Evolutionary conservation across 2,329 filamentous ascomycete species (phyloP).

Genomic region (Fusarium hainanense): DNA sequence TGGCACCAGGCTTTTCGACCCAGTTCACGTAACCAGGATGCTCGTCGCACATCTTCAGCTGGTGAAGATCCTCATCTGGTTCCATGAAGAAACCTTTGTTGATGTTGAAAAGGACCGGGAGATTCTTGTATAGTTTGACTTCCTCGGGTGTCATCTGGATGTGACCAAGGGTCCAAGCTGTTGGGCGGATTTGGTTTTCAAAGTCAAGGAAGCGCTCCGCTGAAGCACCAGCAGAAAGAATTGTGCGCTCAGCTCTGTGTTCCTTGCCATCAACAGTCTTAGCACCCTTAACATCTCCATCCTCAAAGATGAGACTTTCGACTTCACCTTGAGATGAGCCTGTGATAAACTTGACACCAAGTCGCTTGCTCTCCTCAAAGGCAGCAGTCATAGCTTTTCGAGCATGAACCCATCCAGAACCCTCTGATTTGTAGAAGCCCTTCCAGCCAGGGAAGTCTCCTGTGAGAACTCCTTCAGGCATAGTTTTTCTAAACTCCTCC

Average conservation of each 20-base stretch:
- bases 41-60: slow-evolving; percentile 36
- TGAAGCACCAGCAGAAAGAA: slow-evolving; percentile 20
- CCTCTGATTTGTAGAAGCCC: slow-evolving; percentile 23
- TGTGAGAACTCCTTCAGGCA: slow-evolving; percentile 26
- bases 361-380: slow-evolving; percentile 21
- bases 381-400: slow-evolving; percentile 29
- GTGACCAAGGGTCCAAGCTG: slow-evolving; percentile 25
- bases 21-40: slow-evolving; percentile 36
- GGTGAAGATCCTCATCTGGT: slow-evolving; percentile 26
- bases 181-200: slow-evolving; percentile 37
- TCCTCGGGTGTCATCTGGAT: slow-evolving; percentile 32
- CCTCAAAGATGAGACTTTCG: not conserved
- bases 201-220: slow-evolving; percentile 30
- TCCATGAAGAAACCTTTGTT: slow-evolving; percentile 38
- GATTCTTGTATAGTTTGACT: slow-evolving; percentile 11
- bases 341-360: slow-evolving; percentile 27
- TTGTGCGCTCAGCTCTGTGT: slow-evolving; percentile 8
- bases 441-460: slow-evolving; percentile 25
- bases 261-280: slow-evolving; percentile 17
- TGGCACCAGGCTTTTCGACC: not conserved
- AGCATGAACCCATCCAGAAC: slow-evolving; percentile 32
- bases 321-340: slow-evolving; percentile 14
- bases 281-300: slow-evolving; percentile 23
- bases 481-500: slow-evolving; percentile 24
- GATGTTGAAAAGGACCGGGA: slow-evolving; percentile 33